Conservation (phyloP, 2,329 filamentous ascomycete genomes). For the Zymoseptoria passerinii region DNA sequence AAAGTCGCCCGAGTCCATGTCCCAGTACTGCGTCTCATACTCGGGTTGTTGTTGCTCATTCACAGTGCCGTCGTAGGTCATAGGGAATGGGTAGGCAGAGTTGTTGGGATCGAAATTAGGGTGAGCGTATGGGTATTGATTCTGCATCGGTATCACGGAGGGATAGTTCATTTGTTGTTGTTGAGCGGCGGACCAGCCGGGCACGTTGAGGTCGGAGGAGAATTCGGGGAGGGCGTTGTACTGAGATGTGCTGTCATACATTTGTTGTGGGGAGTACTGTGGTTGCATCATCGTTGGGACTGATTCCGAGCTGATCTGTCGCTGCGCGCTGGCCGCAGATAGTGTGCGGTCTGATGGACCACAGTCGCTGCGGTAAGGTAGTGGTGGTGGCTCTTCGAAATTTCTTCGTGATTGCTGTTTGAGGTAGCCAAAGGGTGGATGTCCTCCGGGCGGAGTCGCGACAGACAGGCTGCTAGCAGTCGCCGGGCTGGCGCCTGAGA, state of each 20-base stretch:
- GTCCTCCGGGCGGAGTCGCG: slow-evolving; percentile 27
- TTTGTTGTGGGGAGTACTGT: slow-evolving; percentile 11
- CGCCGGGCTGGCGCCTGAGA: slow-evolving; percentile 39
- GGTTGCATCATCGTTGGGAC: slow-evolving; percentile 13
- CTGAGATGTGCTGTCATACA: slow-evolving; percentile 15
- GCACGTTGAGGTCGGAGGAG: slow-evolving; percentile 20
- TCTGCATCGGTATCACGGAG: slow-evolving; percentile 10
- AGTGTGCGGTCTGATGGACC: slow-evolving; percentile 8
- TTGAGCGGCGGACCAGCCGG: slow-evolving; percentile 16
- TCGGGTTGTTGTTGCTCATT: slow-evolving; percentile 9
- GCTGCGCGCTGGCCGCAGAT: slow-evolving; percentile 4
- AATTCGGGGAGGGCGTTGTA: slow-evolving; percentile 27
- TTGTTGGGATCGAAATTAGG: slow-evolving; percentile 21
- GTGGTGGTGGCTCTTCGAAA: slow-evolving; percentile 25
- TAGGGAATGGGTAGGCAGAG: slow-evolving; percentile 21
- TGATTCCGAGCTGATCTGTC: slow-evolving; percentile 13
- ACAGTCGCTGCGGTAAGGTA: slow-evolving; percentile 23
- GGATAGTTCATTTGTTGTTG: slow-evolving; percentile 12
- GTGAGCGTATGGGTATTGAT: slow-evolving; percentile 13
- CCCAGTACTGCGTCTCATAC: slow-evolving; percentile 20
- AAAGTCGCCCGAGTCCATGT: slow-evolving; percentile 24
- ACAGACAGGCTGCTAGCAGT: slow-evolving; percentile 27
- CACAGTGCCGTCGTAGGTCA: slow-evolving; percentile 6
- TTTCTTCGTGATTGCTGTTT: slow-evolving; percentile 24
- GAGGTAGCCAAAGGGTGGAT: slow-evolving; percentile 24